A percentile compares a stretch with the other conserved stretches of the same genome.
phyloP scores from a whole-genome alignment of 2,329 filamentous ascomycete genomes.

The Claviceps citrina region DNA sequence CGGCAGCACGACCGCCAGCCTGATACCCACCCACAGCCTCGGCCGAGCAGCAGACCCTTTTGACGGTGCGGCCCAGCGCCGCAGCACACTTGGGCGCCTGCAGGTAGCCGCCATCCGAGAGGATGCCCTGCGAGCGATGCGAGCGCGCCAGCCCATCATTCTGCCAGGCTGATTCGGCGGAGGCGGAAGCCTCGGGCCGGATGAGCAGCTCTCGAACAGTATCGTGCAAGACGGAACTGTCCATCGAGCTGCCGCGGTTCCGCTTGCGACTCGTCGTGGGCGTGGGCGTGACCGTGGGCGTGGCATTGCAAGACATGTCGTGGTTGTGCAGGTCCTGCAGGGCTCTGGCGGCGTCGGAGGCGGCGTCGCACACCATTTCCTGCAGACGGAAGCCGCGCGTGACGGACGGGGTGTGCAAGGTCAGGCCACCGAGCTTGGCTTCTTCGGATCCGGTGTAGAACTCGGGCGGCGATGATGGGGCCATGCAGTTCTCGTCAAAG shows the following conservation, averaged over 20 bases:
- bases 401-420: slow-evolving; percentile 31
- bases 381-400: slow-evolving; percentile 33
- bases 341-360: slow-evolving; percentile 39
- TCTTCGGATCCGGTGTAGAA: slow-evolving; percentile 38
- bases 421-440: slow-evolving; percentile 35
- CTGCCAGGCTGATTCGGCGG: too few relatives aligned
- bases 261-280: slow-evolving; percentile 35
- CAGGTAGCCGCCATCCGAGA: slow-evolving; percentile 14
- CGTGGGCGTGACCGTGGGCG: slow-evolving; percentile 17
- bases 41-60: slow-evolving; percentile 51
- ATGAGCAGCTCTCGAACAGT: slow-evolving; percentile 53
- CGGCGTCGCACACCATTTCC: slow-evolving; percentile 24
- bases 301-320: slow-evolving; percentile 23
- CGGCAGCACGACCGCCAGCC: slow-evolving; percentile 32
- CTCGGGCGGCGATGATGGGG: slow-evolving; percentile 42
- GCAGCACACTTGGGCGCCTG: slow-evolving; percentile 26
- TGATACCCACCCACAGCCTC: slow-evolving; percentile 37
- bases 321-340: slow-evolving; percentile 47
- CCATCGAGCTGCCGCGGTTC: slow-evolving; percentile 41
- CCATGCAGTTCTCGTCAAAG: slow-evolving; percentile 33
- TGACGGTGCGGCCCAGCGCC: slow-evolving; percentile 35
- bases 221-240: slow-evolving; percentile 47
- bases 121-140: slow-evolving; percentile 6
- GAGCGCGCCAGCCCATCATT: slow-evolving; percentile 28
- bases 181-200: too few relatives aligned